Evolutionary conservation across 139 green algal species (phyloP), one percentile per base, ranked within the genome.

Genomic region (Chlorella sp.): DNA sequence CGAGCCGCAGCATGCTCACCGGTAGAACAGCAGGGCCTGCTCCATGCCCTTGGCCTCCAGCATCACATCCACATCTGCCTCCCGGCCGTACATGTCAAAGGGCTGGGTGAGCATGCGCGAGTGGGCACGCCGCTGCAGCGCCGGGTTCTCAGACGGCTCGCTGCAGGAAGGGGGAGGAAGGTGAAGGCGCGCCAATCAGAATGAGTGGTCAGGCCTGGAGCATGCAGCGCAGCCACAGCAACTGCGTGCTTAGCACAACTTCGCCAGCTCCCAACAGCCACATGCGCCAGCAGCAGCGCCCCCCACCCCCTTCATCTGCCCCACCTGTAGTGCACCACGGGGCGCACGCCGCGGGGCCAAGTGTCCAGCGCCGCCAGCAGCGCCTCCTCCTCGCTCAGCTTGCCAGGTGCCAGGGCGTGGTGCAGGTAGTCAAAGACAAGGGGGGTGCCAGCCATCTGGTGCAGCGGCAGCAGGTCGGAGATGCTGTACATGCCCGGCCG

Each of bases 371-470:
- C 92, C 3, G 84, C 79, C 21, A 47, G 36, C 70, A 96, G 89
- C 15, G 93, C 93, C 71, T 90, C 79, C 84, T 93, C 55, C 74
- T 93, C 87, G 0, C 64, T 87, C 80, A 90, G 67, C 28, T 79
- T 87, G 41, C 55, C 83, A 36, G 32, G 78, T 57, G 63, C 65
- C 57, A 78, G 62, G 41, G 88, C 88, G 67, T 93, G 88, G 84
- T 96, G 93, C 73, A 95, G 93, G 73, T 94, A 95, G 85, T 96
- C 93, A 87, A 95, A 96, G 16, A 94, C 90, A 4, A 96, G 88
- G 38, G 93, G 93, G 12, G 93, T 86, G 80, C 78, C 44, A 3
- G 67, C 79, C 67, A 84, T 57, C 28, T 38, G 3, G 64, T 89
- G 78, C 39, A 95, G 60, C 23, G 75, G 69, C 60, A 92, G 72